These are phyloP conservation scores for Pulveroboletus ravenelii DNA, from an alignment of 768 basidiomycete genomes.

Conservation along the genomic window DNA sequence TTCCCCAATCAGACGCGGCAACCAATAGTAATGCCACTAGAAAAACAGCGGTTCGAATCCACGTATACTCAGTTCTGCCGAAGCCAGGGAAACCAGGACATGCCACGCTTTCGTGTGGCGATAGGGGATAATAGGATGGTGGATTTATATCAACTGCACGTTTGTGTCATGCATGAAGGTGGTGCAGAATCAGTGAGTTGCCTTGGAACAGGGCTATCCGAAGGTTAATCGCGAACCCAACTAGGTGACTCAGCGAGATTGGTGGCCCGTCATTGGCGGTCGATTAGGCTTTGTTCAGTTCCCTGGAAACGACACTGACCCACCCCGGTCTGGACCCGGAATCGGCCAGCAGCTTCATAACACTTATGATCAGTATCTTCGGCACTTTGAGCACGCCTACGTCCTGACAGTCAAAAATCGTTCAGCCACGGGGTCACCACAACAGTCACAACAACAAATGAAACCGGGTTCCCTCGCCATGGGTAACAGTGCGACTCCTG, in stretches of 20 bases:
- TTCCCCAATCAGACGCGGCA: conserved; percentile 16
- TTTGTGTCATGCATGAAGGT: conserved; percentile 54
- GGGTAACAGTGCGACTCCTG: conserved; percentile 8
- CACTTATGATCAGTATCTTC: conserved; percentile 57
- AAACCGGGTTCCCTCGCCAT: conserved; percentile 9
- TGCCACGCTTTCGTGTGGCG: conserved; percentile 35
- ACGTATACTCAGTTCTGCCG: conserved; percentile 47
- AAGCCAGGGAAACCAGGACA: conserved; percentile 34
- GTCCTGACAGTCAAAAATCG: conserved; percentile 35
- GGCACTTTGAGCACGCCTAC: conserved; percentile 53
- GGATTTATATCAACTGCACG: conserved; percentile 58
- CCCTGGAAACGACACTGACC: conserved; percentile 55
- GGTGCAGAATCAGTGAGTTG: conserved; percentile 44
- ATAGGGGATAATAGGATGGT: conserved; percentile 51
- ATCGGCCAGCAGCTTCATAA: conserved; percentile 56
- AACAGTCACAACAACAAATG: conserved; percentile 12
- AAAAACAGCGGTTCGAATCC: conserved; percentile 48
- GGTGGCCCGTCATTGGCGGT: conserved; percentile 66
- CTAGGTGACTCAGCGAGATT: conserved; percentile 53
- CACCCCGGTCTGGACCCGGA: conserved; percentile 57
- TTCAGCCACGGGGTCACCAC: conserved; percentile 4
- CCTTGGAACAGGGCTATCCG: neutral
- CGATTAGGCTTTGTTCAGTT: conserved; percentile 63
- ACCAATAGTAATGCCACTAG: conserved; percentile 33
- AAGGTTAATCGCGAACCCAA: conserved; percentile 8